Evolutionary conservation across 2,329 filamentous ascomycete genomes (phyloP), one percentile per base, ranked within the genome.

Genomic region (Lanzia echinophila): DNA sequence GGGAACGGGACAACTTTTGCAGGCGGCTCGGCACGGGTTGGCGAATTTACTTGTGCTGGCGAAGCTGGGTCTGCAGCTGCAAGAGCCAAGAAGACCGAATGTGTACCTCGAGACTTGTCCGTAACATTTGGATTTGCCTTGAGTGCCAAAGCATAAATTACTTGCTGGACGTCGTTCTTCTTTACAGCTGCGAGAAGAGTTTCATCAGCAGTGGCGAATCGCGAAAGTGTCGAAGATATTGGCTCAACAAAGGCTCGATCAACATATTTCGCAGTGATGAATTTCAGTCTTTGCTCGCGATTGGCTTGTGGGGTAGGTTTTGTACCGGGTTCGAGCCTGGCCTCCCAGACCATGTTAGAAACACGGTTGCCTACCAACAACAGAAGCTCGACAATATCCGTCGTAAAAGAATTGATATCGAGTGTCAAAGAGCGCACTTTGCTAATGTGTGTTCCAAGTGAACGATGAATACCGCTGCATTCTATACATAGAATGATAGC

Each of bases 401-500:
- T 86, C 3, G 94, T 97, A 69, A 99, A 99, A 0, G 91, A 96
- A 51, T 88, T 91, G 61, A 95, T 95, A 68, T 99, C 94, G 41
- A 99, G 79, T 0, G 94, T 99, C 41, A 99, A 79, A 12, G 94
- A 97, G 51, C 94, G 87, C 39, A 99, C 84, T 73, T 99, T 99
- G 70, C 90, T 96, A 67, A 99, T 96, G 70, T 99, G 94, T 1
- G 94, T 99, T 12, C 94, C 94, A 3, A 99, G 79, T 1, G 92
- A 97, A 41, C 94, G 84, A 71, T 99, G 94, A 58, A 99, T 96
- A 59, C 94, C 94, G 68, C 91, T 96, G 72, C 94, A 99, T 70
- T 99, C 92, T 68, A 96, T 96, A 73, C 94, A 99, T 19, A 99
- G 79, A 51, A 99, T 86, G 56, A 99, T 96, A 44, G 89, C 94